These are phyloP conservation scores for Colletotrichum cordylinicola DNA, from an alignment of 2,329 filamentous ascomycete species.

Conservation along the genomic window DNA sequence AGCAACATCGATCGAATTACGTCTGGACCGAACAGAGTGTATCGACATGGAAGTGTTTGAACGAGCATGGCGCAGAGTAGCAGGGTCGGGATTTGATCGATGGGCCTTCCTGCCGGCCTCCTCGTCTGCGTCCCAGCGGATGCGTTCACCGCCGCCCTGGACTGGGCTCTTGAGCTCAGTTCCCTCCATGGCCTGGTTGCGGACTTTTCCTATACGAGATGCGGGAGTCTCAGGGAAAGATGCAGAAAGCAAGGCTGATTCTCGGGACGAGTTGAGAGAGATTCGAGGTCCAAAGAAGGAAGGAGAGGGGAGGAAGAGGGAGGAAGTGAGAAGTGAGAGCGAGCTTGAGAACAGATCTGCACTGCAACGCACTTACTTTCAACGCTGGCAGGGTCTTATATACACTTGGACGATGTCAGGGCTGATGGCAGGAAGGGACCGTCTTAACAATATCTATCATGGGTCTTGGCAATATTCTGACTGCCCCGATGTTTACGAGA, in stretches of 20 bases:
- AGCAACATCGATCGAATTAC: slow-evolving; percentile 43
- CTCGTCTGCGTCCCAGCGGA: slow-evolving; percentile 45
- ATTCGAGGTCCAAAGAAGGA: neutral
- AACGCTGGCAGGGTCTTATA: slow-evolving; percentile 14
- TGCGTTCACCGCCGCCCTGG: slow-evolving; percentile 27
- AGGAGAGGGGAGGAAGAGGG: neutral
- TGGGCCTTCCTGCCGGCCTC: slow-evolving; percentile 24
- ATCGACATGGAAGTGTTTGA: slow-evolving; percentile 47
- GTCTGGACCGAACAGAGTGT: slow-evolving; percentile 40
- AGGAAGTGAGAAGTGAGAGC: neutral
- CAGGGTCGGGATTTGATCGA: slow-evolving; percentile 18
- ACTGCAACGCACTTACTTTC: neutral
- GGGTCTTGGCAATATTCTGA: slow-evolving; percentile 1
- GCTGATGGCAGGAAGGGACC: neutral
- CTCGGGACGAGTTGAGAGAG: neutral
- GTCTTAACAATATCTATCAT: slow-evolving; percentile 4
- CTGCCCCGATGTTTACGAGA: neutral
- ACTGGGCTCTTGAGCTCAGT: slow-evolving; percentile 26
- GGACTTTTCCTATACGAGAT: neutral
- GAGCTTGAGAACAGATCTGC: neutral
- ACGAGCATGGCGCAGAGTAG: slow-evolving; percentile 23
- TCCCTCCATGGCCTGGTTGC: slow-evolving; percentile 28
- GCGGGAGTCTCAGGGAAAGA: no score
- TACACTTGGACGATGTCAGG: neutral
- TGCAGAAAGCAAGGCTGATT: neutral